A percentile compares a stretch with the other conserved stretches of the same genome.
phyloP scores from a whole-genome alignment of 31 red algal species.

The Odonthalia washingtoniensis region DNA sequence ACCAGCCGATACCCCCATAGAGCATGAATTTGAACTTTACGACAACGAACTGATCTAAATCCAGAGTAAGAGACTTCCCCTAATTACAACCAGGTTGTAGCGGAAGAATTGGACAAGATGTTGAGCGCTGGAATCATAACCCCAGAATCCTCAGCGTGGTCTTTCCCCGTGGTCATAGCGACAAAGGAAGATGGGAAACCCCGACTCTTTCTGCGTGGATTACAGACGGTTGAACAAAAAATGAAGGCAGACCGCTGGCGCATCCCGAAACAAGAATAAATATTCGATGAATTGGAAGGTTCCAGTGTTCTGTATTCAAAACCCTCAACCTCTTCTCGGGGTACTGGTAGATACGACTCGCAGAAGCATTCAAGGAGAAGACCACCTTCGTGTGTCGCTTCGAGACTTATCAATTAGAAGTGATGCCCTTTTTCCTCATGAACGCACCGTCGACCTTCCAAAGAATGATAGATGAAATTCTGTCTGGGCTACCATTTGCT shows the following conservation, averaged over 20 bases:
- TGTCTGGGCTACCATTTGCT: not conserved
- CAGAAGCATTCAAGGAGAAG: not conserved
- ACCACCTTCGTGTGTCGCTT: not conserved
- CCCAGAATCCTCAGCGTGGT: not conserved
- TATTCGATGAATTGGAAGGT: not conserved
- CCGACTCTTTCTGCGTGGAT: not conserved
- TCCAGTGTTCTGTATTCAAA: not conserved
- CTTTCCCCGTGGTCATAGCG: slow-evolving; percentile 8
- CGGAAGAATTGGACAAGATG: slow-evolving; percentile 5
- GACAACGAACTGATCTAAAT: not conserved
- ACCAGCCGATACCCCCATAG: not conserved
- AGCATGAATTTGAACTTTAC: not conserved
- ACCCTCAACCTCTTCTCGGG: slow-evolving; percentile 2
- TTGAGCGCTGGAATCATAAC: too few species aligned
- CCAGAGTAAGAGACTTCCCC: not conserved
- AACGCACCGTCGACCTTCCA: slow-evolving; percentile 7
- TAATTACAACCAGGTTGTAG: not conserved
- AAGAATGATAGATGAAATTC: not conserved
- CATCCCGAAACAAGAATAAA: not conserved
- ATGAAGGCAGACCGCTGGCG: slow-evolving; percentile 1
- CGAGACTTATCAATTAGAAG: not conserved
- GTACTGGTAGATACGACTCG: not conserved
- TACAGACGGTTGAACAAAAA: too few species aligned
- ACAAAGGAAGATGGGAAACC: slow-evolving; percentile 13
- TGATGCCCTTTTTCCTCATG: slow-evolving; percentile 19